Conservation (phyloP, 352 stramenopile species). For the Pythium coloratum region DNA sequence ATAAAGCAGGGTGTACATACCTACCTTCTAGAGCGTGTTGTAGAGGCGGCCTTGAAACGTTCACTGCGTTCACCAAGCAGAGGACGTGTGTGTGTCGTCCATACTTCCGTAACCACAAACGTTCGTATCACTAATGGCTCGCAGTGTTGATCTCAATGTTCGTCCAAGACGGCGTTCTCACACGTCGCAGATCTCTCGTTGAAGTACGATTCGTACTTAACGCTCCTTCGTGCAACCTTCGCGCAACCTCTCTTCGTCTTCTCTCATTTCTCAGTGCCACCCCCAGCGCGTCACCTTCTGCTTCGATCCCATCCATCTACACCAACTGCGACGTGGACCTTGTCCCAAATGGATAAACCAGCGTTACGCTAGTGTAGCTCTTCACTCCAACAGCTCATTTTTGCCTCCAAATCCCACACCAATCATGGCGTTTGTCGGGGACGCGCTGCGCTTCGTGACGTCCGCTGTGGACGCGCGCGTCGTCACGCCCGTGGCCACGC, state of each 20-base stretch:
- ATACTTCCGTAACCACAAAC: too few species aligned
- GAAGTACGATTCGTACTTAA: neutral
- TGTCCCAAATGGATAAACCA: neutral
- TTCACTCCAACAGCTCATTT: neutral
- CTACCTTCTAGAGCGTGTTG: too few species aligned
- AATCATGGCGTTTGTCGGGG: constrained; percentile 38
- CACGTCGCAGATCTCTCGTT: neutral
- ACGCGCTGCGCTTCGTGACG: constrained; percentile 49
- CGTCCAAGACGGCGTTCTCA: neutral
- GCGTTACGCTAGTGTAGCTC: neutral
- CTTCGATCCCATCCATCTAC: neutral
- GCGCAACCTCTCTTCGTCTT: constrained; percentile 12
- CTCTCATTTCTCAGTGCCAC: constrained; percentile 4
- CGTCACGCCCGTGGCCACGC: constrained; percentile 54
- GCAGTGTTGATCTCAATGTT: too few species aligned
- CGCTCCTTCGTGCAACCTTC: constrained; percentile 26
- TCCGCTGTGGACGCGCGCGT: constrained; percentile 56
- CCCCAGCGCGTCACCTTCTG: constrained; percentile 14
- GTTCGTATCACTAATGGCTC: too few species aligned
- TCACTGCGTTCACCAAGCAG: too few species aligned
- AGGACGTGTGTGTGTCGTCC: too few species aligned
- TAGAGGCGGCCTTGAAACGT: too few species aligned
- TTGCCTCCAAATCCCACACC: neutral
- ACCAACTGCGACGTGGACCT: neutral
- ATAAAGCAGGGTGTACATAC: too few species aligned